These are phyloP conservation scores for Phytophthora colocasiae DNA, from an alignment of 352 stramenopile species.

Conservation along the genomic window DNA sequence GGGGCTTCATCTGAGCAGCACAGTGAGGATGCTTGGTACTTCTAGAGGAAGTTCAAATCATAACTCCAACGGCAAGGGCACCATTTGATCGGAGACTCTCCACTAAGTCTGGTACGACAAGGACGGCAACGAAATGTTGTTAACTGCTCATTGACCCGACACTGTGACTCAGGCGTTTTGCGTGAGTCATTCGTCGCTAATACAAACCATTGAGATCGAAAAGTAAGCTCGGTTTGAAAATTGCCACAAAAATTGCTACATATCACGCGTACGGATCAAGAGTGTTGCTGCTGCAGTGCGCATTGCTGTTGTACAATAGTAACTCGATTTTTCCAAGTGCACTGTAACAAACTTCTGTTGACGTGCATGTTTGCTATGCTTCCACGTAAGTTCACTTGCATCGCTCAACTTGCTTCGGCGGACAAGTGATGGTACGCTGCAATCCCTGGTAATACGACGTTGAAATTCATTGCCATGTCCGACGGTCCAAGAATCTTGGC, in stretches of 20 bases:
- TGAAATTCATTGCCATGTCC: constrained; percentile 1
- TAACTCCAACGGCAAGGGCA: neutral
- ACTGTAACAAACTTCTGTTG: neutral
- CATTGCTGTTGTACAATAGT: too few species aligned
- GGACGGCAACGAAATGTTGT: neutral
- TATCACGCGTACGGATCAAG: too few species aligned
- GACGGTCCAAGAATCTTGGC: neutral
- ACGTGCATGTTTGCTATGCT: constrained; percentile 5
- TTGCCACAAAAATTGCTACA: too few species aligned
- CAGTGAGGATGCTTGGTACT: neutral
- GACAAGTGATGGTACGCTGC: constrained; percentile 7
- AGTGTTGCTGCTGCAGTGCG: too few species aligned
- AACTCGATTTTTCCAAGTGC: neutral
- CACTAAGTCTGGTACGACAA: constrained; percentile 13
- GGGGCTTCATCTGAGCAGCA: neutral
- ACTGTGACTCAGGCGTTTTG: too few species aligned
- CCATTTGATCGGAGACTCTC: neutral
- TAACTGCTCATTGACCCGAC: too few species aligned
- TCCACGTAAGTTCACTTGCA: neutral
- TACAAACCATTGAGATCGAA: too few species aligned
- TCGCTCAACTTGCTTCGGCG: neutral
- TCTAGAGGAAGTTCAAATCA: constrained; percentile 10
- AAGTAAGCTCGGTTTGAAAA: too few species aligned
- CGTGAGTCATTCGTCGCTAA: too few species aligned
- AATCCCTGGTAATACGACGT: constrained; percentile 3